phyloP scores from a whole-genome alignment of 108 stramenopile genomes.

The Cyclostephanos invisitatus region DNA sequence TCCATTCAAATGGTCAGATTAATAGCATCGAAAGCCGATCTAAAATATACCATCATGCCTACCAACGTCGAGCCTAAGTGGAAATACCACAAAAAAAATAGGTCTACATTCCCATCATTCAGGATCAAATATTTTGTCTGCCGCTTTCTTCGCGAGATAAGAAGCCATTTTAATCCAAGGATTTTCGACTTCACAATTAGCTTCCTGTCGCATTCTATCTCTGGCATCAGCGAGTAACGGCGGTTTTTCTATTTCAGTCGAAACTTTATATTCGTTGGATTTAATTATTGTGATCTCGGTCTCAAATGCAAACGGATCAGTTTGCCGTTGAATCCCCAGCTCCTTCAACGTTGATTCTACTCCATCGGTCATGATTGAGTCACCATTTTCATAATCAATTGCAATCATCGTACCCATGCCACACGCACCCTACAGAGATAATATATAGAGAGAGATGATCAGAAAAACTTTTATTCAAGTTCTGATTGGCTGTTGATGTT shows the following conservation, averaged over 20 bases:
- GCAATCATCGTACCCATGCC: conserved; percentile 67
- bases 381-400: conserved; percentile 61
- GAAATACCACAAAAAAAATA: no score
- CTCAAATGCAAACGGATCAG: background rate
- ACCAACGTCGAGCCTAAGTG: no score
- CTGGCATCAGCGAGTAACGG: conserved; percentile 31
- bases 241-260: conserved; percentile 7
- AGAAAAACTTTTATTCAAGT: background rate
- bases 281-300: background rate
- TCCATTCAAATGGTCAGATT: no score
- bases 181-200: conserved; percentile 27
- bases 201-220: conserved; percentile 45
- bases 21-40: no score
- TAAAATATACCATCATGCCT: no score
- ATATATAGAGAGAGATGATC: background rate
- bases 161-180: conserved; percentile 49
- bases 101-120: conserved; percentile 9
- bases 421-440: conserved; percentile 39
- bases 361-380: conserved; percentile 48
- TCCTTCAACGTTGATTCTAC: conserved; percentile 40
- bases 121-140: conserved; percentile 21
- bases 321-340: conserved; percentile 15
- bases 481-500: background rate
- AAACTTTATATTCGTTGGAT: background rate
- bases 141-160: conserved; percentile 42